Base-by-base conservation (phyloP, 257 asterid genomes). In the Prunella vulgaris region DNA sequence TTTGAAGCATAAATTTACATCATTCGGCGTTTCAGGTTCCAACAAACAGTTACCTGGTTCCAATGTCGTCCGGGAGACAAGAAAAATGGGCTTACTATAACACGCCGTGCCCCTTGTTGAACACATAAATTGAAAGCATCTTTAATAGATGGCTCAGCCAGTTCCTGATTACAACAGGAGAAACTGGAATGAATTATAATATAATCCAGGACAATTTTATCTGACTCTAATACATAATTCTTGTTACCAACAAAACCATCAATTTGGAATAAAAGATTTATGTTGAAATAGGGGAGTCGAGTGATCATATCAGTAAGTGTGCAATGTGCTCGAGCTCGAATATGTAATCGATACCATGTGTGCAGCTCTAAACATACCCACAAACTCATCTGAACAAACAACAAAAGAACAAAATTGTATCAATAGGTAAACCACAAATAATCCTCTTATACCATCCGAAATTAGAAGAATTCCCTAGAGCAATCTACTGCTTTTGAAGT, bases 11-110 rank as follows among this genome's bases (percentile, higher is more conserved):
- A 20, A 54, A 60, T 20, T 32, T 37, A 22, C 48, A 15, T 57
- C 33, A 57, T 7, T n/a, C 3, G 9, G 13, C 49, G 2, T 37
- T 52, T 51, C 49, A 54, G 59, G 24, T 32, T 52, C n/a, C 28
- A 15, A 42, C 30, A 18, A 28, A 24, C 35, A 66, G 25, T 48
- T 81, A 88, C 99, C 97, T 81, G 89, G 74, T 83, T 74, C 99
- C 97, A 94, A 60, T 94, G 99, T 44, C 97, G 87, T 15, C 97
- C 99, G 53, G 99, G 97, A 73, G 80, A 90, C 81, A 94, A 86
- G 90, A 94, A 91, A 83, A 91, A 94, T 0, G 99, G 97, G 88
- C 95, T 87, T 70, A 94, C 96, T 38, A 94, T 87, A 51, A 94
- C 85, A 49, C 97, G 92, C 5, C 24, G 40, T 21, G 97, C 99